Conservation (phyloP, 2,329 filamentous ascomycete genomes). For the Metarhizium album region DNA sequence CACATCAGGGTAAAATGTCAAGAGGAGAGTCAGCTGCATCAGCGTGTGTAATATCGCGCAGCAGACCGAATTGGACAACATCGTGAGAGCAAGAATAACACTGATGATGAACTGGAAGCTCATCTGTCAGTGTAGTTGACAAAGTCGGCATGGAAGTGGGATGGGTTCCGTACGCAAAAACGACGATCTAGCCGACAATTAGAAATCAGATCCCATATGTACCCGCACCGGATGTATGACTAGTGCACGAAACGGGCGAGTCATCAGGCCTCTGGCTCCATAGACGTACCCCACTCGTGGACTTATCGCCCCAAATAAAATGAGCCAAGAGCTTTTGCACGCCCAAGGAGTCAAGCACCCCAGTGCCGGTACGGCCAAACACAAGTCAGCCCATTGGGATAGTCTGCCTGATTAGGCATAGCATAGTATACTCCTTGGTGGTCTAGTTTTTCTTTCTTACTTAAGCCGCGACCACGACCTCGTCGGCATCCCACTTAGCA, state of each 20-base stretch:
- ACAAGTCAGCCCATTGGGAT: no score
- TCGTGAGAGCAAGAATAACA: not conserved
- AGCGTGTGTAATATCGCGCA: not conserved
- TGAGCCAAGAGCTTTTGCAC: no score
- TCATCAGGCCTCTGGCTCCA: not conserved
- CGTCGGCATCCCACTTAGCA: no score
- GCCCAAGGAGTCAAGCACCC: no score
- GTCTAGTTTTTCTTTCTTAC: no score
- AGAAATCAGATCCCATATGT: not conserved
- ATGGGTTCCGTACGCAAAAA: not conserved
- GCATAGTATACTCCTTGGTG: no score
- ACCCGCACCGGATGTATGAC: not conserved
- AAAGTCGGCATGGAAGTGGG: not conserved
- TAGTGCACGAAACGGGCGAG: not conserved
- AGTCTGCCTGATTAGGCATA: no score
- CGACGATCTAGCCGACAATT: not conserved
- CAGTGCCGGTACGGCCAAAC: no score
- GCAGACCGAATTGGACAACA: not conserved
- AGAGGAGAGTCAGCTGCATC: not conserved
- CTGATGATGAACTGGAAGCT: not conserved
- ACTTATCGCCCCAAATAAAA: no score
- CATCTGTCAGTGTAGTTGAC: not conserved
- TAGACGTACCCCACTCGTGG: not conserved
- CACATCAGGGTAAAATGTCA: no score
- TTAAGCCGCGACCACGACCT: no score